These are phyloP conservation scores for Colletotrichum somersetense DNA, from an alignment of 2,329 filamentous ascomycete genomes.

Conservation along the genomic window DNA sequence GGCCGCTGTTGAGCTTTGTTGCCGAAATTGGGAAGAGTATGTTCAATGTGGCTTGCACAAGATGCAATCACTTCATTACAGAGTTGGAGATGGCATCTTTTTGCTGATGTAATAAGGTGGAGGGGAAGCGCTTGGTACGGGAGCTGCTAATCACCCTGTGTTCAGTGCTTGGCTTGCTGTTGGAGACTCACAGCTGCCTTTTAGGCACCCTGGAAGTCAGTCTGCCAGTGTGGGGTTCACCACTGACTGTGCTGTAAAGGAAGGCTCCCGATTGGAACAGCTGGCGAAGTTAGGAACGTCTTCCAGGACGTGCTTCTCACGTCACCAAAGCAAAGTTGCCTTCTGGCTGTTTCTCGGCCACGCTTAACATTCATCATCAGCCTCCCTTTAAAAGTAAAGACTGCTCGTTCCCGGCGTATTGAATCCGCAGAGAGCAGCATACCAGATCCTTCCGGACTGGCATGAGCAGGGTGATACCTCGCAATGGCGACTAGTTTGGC, in stretches of 20 bases:
- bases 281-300: background rate
- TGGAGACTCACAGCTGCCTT: conserved; percentile 1
- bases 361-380: background rate
- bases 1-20: background rate
- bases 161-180: background rate
- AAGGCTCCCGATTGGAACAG: conserved; percentile 23
- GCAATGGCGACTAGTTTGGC: conserved; percentile 33
- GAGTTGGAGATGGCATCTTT: background rate
- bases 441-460: background rate
- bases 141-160: background rate
- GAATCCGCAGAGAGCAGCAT: background rate
- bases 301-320: conserved; percentile 7
- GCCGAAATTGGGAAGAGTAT: background rate
- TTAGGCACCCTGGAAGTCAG: background rate
- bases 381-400: background rate
- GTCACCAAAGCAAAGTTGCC: background rate
- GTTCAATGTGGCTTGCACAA: background rate
- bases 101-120: conserved; percentile 16
- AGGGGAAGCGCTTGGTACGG: background rate
- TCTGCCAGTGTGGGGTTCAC: conserved; percentile 3
- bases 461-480: conserved; percentile 2
- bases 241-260: background rate
- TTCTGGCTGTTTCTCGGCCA: background rate
- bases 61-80: background rate
- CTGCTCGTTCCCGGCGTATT: background rate